A percentile compares a stretch with the other conserved stretches of the same genome.
These are phyloP conservation scores for Lathyrus aphaca DNA, from an alignment of 306 rosid genomes.

Conservation along the genomic window DNA sequence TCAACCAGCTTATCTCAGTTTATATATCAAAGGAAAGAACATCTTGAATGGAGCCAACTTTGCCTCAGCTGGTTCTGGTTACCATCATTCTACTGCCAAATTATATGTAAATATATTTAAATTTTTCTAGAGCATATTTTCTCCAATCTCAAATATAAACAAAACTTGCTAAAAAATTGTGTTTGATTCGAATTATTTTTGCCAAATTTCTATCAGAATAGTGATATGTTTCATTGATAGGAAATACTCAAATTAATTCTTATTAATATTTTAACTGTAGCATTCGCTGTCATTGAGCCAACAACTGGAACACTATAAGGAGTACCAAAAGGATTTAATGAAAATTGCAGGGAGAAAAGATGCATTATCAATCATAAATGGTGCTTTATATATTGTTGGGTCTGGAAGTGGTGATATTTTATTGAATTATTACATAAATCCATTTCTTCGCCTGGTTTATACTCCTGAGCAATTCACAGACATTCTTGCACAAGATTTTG, in stretches of 20 bases:
- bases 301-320: constrained; percentile 69
- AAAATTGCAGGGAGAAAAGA: constrained; percentile 50
- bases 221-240: background rate
- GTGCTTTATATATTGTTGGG: constrained; percentile 53
- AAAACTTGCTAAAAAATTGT: too few species aligned
- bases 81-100: constrained; percentile 52
- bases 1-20: constrained; percentile 47
- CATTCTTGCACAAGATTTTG: constrained; percentile 50
- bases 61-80: constrained; percentile 79
- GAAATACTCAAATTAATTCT: background rate
- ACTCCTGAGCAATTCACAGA: constrained; percentile 59
- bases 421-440: constrained; percentile 67
- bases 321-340: constrained; percentile 52
- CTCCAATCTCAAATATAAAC: too few species aligned
- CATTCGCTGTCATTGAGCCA: constrained; percentile 49
- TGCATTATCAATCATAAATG: constrained; percentile 60
- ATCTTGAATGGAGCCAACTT: constrained; percentile 52
- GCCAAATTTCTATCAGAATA: too few species aligned
- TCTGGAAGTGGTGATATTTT: constrained; percentile 73
- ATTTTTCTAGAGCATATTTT: too few species aligned
- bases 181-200: too few species aligned
- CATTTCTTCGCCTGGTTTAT: constrained; percentile 51
- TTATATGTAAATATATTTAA: constrained; percentile 49
- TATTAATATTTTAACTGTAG: constrained; percentile 42
- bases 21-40: constrained; percentile 36